Evolutionary conservation across 2,329 filamentous ascomycete species (phyloP), one percentile per base, ranked within the genome.

Genomic region (Xenoacremonium recifei): DNA sequence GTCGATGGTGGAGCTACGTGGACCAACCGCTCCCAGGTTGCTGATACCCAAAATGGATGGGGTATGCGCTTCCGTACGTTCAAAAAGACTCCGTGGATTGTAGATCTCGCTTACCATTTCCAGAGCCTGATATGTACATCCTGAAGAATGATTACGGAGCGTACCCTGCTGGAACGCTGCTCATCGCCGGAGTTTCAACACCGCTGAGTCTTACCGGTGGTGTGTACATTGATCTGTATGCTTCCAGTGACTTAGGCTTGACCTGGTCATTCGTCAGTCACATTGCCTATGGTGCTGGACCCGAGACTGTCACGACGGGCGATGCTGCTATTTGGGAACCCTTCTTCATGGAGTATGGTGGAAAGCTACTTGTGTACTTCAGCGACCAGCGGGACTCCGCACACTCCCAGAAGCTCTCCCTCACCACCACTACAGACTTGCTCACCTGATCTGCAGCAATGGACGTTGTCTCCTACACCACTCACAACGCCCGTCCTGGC

Each of bases 391-490:
- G 37, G 0, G 48, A 52, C 21, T 32, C 40, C 1, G 27, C 29
- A 0, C 38, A 52, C 11, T 37, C 29, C 2, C 49, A 52, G 21
- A 52, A 52, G 31, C 70, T 88, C 30, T 72, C 79, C 1, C 83
- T 87, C 57, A 79, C 85, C 59, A 69, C 70, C 7, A 72, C 77
- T 1, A 68, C 62, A 2, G 80, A 88, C 54, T 68, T 85, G n/a
- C 62, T 67, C 32, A 75, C 60, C n/a, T 88, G 84, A 84, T 71
- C 72, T 12, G 55, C 71, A 0, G 65, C 75, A 2, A 73, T 85
- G 35, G 81, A 87, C 53, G 82, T 85, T 17, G 68, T 76, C 7
- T 27, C 48, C 2, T 82, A 84, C 51, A 63, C 37, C 4, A n/a
- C 16, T 0, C 42, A 47, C 3, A 27, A 20, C 17, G 25, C n/a